These are phyloP conservation scores for Saitoella complicata DNA, from an alignment of 805 yeast species.

Conservation along the genomic window DNA sequence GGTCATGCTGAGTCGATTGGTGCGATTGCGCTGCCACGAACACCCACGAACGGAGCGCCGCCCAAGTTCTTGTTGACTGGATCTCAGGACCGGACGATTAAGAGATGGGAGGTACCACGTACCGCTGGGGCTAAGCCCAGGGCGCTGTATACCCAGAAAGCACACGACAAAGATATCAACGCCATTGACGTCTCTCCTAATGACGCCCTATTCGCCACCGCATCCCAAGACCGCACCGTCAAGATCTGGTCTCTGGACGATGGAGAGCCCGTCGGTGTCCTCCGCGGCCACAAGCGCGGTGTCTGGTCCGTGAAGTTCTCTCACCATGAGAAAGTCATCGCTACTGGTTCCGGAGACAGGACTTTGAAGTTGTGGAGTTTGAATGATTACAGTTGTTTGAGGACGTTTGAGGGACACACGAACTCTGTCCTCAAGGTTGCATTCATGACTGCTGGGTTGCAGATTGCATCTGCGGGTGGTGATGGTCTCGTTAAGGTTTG, in stretches of 20 bases:
- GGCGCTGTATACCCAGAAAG: slow-evolving; percentile 81
- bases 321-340: slow-evolving; percentile 56
- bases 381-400: slow-evolving; percentile 53
- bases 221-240: slow-evolving; percentile 82
- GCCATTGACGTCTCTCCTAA: slow-evolving; percentile 81
- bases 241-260: slow-evolving; percentile 72
- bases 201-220: slow-evolving; percentile 77
- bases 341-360: slow-evolving; percentile 86
- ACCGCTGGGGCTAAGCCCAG: slow-evolving; percentile 14
- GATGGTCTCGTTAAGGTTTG: slow-evolving; percentile 88
- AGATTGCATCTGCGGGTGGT: slow-evolving; percentile 64
- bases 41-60: slow-evolving; percentile 20
- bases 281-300: slow-evolving; percentile 87
- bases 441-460: slow-evolving; percentile 51
- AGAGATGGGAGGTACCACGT: slow-evolving; percentile 65
- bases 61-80: slow-evolving; percentile 73
- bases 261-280: slow-evolving; percentile 77
- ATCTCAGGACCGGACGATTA: slow-evolving; percentile 68
- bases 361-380: slow-evolving; percentile 81
- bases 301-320: slow-evolving; percentile 84
- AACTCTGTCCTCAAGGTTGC: slow-evolving; percentile 76
- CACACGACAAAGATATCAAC: slow-evolving; percentile 93
- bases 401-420: slow-evolving; percentile 87
- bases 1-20: slow-evolving; percentile 86
- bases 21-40: slow-evolving; percentile 59